Percentiles rank a stretch among this genome's conserved stretches.
Evolutionary conservation across 495 filamentous ascomycete species (phyloP).

Genomic region (Lasiosphaeria ovina): DNA sequence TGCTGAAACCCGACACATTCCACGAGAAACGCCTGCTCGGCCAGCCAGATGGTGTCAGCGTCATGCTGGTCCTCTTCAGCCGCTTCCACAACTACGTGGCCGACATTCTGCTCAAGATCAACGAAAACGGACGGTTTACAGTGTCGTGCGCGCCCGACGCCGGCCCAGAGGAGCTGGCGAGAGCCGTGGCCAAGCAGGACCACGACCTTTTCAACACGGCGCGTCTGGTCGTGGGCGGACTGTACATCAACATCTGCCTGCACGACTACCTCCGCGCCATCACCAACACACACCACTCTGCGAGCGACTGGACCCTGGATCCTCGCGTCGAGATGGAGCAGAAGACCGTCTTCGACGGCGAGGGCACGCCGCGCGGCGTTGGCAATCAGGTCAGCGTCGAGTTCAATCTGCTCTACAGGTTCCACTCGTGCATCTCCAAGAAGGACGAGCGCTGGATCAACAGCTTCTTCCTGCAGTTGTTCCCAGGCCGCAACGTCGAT

Average conservation of each 20-base stretch:
- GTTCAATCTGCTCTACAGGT: conserved; percentile 72
- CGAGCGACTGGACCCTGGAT: conserved; percentile 76
- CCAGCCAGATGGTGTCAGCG: conserved; percentile 74
- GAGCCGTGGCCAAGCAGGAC: conserved; percentile 66
- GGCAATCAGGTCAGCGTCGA: conserved; percentile 77
- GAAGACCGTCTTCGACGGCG: conserved; percentile 43
- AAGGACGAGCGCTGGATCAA: conserved; percentile 69
- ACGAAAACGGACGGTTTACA: conserved; percentile 68
- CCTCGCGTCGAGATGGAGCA: conserved; percentile 59
- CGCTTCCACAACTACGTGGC: conserved; percentile 80
- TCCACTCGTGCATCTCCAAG: conserved; percentile 66
- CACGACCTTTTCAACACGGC: conserved; percentile 81
- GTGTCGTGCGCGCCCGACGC: conserved; percentile 44
- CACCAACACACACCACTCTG: conserved; percentile 69
- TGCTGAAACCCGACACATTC: conserved; percentile 76
- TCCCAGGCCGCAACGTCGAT: conserved; percentile 53
- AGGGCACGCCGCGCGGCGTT: conserved; percentile 59
- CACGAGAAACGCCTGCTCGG: conserved; percentile 66
- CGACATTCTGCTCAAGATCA: conserved; percentile 58
- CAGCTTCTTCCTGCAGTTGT: conserved; percentile 56
- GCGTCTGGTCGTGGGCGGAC: conserved; percentile 69
- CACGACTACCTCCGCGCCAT: conserved; percentile 82
- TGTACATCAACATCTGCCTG: conserved; percentile 77
- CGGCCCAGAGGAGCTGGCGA: conserved; percentile 48
- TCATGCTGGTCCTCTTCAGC: conserved; percentile 64